Percentiles rank a stretch among this genome's conserved stretches.
Evolutionary conservation across 805 yeast genomes (phyloP).

Genomic region (Maudiozyma barnettii): DNA sequence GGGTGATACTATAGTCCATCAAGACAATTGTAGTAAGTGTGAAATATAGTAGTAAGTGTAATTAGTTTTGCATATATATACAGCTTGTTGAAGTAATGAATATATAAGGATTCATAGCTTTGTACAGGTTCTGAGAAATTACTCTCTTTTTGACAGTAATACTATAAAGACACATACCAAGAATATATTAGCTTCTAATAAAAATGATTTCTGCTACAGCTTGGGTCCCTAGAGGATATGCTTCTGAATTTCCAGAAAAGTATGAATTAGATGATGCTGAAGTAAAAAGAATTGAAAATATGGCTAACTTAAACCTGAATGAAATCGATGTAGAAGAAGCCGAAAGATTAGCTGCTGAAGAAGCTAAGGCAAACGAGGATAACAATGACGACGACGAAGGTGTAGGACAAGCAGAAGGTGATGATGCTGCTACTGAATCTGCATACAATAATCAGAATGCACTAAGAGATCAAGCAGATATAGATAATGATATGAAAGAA

Average conservation of each 20-base stretch:
- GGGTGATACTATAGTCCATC: no score
- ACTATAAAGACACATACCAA: no score
- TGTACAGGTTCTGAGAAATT: no score
- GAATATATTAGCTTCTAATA: not conserved
- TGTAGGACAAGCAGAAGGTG: conserved; percentile 3
- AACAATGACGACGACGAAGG: conserved; percentile 14
- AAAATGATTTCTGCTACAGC: conserved; percentile 80
- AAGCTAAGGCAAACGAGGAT: conserved; percentile 26
- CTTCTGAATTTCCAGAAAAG: conserved; percentile 84
- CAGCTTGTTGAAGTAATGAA: no score
- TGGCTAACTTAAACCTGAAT: conserved; percentile 73
- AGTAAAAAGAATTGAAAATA: conserved; percentile 76
- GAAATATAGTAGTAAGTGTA: no score
- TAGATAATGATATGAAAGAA: conserved; percentile 81
- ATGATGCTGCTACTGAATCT: not conserved
- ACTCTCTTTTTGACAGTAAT: no score
- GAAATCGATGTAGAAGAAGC: conserved; percentile 64
- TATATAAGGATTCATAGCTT: no score
- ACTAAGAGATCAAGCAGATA: conserved; percentile 45
- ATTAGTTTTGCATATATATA: no score
- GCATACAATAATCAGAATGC: conserved; percentile 5
- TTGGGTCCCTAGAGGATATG: conserved; percentile 96
- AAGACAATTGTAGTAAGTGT: no score
- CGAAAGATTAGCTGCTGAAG: conserved; percentile 31
- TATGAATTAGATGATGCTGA: conserved; percentile 87